Evolutionary conservation across 2,329 filamentous ascomycete genomes (phyloP).

Genomic region (Stachybotrys elegans): DNA sequence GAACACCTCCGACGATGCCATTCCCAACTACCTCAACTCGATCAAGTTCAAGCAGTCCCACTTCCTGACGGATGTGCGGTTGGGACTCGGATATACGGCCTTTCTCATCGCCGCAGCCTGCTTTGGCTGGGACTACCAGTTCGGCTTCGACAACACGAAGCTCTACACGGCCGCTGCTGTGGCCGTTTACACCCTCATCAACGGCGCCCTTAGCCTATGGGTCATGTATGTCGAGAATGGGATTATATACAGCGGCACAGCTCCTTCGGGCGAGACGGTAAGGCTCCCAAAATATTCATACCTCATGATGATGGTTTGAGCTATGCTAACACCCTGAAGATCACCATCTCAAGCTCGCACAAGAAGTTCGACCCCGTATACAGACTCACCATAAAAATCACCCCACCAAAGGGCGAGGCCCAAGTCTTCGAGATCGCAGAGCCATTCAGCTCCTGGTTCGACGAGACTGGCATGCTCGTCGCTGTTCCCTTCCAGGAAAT

Average conservation of each 20-base stretch:
- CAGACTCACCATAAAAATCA: slow-evolving; percentile 61
- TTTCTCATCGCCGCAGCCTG: slow-evolving; percentile 76
- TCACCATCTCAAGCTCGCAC: slow-evolving; percentile 66
- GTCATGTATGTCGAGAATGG: slow-evolving; percentile 78
- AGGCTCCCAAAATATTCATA: too few species aligned
- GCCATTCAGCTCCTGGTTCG: slow-evolving; percentile 73
- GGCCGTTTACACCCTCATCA: slow-evolving; percentile 71
- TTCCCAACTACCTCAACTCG: slow-evolving; percentile 87
- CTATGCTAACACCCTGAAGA: slow-evolving; percentile 37
- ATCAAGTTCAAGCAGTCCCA: slow-evolving; percentile 82
- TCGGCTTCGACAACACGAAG: slow-evolving; percentile 85
- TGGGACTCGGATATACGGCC: slow-evolving; percentile 76
- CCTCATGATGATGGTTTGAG: too few species aligned
- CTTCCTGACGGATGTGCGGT: slow-evolving; percentile 72
- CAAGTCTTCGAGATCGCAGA: slow-evolving; percentile 51
- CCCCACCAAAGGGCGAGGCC: slow-evolving; percentile 29
- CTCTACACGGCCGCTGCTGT: slow-evolving; percentile 77
- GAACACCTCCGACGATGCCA: slow-evolving; percentile 91
- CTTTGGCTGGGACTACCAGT: slow-evolving; percentile 87
- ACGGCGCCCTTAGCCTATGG: slow-evolving; percentile 76
- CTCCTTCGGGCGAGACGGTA: slow-evolving; percentile 63
- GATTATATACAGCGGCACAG: slow-evolving; percentile 70
- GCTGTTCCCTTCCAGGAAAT: slow-evolving; percentile 73
- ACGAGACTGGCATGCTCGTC: slow-evolving; percentile 66
- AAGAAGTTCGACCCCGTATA: slow-evolving; percentile 82